Evolutionary conservation across 495 filamentous ascomycete genomes (phyloP).

Genomic region (Penicillium simplicissimum): DNA sequence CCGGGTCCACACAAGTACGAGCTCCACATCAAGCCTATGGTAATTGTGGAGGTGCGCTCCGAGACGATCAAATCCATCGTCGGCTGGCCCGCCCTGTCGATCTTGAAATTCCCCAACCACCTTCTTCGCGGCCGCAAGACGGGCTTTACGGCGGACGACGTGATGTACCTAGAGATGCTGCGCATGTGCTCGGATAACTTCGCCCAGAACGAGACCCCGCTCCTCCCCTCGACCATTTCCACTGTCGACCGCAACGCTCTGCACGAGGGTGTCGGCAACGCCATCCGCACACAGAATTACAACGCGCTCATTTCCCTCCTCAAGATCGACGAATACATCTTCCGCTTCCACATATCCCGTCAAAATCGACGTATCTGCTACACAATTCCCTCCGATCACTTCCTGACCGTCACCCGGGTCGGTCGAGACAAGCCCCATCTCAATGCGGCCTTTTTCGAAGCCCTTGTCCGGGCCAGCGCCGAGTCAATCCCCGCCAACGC

Average conservation of each 20-base stretch:
- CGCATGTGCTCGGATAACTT: slow-evolving; percentile 33
- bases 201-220: not conserved
- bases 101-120: slow-evolving; percentile 28
- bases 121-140: slow-evolving; percentile 29
- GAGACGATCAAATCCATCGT: not conserved
- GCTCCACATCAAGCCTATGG: slow-evolving; percentile 27
- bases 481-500: slow-evolving; percentile 42
- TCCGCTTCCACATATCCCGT: slow-evolving; percentile 20
- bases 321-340: slow-evolving; percentile 43
- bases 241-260: slow-evolving; percentile 29
- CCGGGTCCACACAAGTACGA: slow-evolving; percentile 20
- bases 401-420: slow-evolving; percentile 28
- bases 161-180: slow-evolving; percentile 37
- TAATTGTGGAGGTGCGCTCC: slow-evolving; percentile 20
- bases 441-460: slow-evolving; percentile 32
- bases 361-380: slow-evolving; percentile 15
- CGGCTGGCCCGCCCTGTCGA: slow-evolving; percentile 18
- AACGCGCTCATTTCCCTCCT: slow-evolving; percentile 37
- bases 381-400: slow-evolving; percentile 33
- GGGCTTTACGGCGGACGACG: slow-evolving; percentile 20
- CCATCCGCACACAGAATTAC: slow-evolving; percentile 32
- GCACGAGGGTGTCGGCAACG: slow-evolving; percentile 39
- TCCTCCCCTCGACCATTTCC: not conserved
- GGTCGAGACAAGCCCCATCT: slow-evolving; percentile 22
- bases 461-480: slow-evolving; percentile 41